Percentiles rank a stretch among this genome's conserved stretches.
Conservation (phyloP, 106 monocot genomes). For the Vanilla planifolia region DNA sequence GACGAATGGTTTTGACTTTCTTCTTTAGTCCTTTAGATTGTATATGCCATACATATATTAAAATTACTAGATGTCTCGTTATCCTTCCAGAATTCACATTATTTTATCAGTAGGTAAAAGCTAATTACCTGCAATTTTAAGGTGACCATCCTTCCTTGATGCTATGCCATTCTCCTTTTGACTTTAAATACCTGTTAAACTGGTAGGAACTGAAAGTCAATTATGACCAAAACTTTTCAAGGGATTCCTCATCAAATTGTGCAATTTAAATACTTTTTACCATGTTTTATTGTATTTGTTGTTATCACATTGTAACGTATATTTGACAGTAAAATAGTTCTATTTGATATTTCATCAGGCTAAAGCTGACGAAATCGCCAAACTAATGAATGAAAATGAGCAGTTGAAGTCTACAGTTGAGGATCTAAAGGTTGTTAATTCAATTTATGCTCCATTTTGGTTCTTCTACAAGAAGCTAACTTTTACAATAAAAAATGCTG, state of each 20-base stretch:
- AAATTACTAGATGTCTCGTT: neutral
- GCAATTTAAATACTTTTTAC: neutral
- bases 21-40: neutral
- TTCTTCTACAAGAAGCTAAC: too few species aligned
- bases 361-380: constrained; percentile 98
- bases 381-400: constrained; percentile 93
- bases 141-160: neutral
- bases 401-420: constrained; percentile 71
- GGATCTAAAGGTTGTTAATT: constrained; percentile 75
- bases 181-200: neutral
- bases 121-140: neutral
- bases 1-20: too few species aligned
- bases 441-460: neutral
- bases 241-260: neutral
- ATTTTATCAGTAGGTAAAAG: neutral
- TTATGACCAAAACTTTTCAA: neutral
- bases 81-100: neutral
- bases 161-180: neutral
- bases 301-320: neutral
- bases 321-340: neutral
- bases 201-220: neutral
- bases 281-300: constrained; percentile 4
- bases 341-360: constrained; percentile 35
- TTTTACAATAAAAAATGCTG: too few species aligned
- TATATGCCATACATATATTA: neutral